These are phyloP conservation scores for Elsinoe fawcettii DNA, from an alignment of 2,329 filamentous ascomycete species.

Conservation along the genomic window DNA sequence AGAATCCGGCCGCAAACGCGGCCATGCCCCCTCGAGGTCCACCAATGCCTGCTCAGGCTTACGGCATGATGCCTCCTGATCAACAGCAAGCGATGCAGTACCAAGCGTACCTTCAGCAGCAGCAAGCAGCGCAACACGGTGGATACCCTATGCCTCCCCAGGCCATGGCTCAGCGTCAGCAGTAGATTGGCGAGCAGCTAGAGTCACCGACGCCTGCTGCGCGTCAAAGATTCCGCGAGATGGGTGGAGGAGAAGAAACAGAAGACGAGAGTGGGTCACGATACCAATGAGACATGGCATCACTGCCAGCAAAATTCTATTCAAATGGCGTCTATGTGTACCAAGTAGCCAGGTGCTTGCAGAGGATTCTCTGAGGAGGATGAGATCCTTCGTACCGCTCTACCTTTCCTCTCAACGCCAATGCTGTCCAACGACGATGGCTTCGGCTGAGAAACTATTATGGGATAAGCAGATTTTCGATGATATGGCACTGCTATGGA, in stretches of 20 bases:
- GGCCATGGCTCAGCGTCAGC: conserved; percentile 17
- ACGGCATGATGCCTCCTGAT: conserved; percentile 30
- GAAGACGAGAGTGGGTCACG: conserved; percentile 5
- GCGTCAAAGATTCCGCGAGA: not conserved
- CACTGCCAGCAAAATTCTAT: conserved; percentile 11
- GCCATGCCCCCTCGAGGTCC: conserved; percentile 27
- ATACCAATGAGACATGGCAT: conserved; percentile 15
- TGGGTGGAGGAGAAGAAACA: not conserved
- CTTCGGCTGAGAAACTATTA: not conserved
- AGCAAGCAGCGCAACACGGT: conserved; percentile 29
- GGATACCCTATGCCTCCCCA: conserved; percentile 33
- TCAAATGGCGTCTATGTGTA: conserved; percentile 1
- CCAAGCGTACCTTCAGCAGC: conserved; percentile 33
- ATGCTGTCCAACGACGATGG: not conserved
- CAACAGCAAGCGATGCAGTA: conserved; percentile 35
- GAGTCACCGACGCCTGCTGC: not conserved
- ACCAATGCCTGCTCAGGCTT: conserved; percentile 23
- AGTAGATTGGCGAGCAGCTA: conserved; percentile 3
- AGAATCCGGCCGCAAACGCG: conserved; percentile 30
- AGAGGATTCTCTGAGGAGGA: not conserved
- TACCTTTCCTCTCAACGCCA: not conserved
- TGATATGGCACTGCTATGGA: not conserved
- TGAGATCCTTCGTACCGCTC: not conserved
- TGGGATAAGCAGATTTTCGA: not conserved
- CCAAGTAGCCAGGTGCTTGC: not conserved